Base-by-base conservation (phyloP, 1,139 yeast species). In the Arxiozyma slooffiae region DNA sequence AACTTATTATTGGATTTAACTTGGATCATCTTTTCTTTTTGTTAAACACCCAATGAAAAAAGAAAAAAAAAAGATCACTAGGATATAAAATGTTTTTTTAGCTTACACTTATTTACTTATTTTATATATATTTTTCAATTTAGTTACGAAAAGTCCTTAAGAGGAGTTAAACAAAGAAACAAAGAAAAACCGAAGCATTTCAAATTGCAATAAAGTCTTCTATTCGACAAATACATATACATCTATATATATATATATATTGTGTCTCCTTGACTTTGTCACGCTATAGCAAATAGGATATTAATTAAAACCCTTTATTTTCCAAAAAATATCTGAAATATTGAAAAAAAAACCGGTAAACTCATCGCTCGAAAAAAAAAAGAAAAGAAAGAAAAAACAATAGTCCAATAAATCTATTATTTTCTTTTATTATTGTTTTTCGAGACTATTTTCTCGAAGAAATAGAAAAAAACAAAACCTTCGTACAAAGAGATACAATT, bases 351-450 rank as follows among this genome's bases (percentile, higher is more conserved):
- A 26, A n/a, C 11, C 17, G 44, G 30, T 11, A 18, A 30, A 20
- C 44, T 41, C 45, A 42, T 42, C 45, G 45, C 38, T 42, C 24
- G 37, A 41, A 21, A 22, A 43, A 22, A 20, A 24, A 46, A 40
- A 34, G 30, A 21, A 7, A 18, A 26, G 21, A 46, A 40, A 34
- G 21, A 9, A 11, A 20, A 30, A 21, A 21, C 21, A 37, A 36
- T 21, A 8, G 16, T 16, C 14, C 8, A 37, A 21, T 8, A 40
- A 30, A 39, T 16, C 30, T 34, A 42, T 42, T 42, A 18, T 42
- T 7, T 18, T n/a, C 24, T 7, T 30, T 3, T 30, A 30, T 11
- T 30, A 7, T 30, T 30, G 7, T 30, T 30, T 11, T 26, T 26
- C 9, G 36, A 16, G n/a, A 30, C 11, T 30, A 26, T 30, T 30